phyloP scores from a whole-genome alignment of 306 rosid genomes.

The barrel medic (Medicago truncatula) region DNA sequence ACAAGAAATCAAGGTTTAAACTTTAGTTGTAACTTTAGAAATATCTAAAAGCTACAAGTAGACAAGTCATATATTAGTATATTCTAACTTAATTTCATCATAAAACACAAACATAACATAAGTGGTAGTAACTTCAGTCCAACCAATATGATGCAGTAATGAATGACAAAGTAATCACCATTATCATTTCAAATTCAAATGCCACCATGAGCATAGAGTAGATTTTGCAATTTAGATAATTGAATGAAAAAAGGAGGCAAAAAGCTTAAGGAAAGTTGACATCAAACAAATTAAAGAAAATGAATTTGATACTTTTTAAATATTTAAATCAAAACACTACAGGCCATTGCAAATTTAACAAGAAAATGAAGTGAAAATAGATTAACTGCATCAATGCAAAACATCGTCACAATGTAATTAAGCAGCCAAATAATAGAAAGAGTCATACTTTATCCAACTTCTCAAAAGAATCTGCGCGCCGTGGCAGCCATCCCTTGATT shows the following conservation, averaged over 20 bases:
- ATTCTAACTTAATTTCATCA: neutral
- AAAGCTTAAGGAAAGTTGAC: slow-evolving; percentile 5
- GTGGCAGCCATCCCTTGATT: slow-evolving; percentile 92
- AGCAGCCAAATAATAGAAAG: slow-evolving; percentile 38
- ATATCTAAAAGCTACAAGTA: slow-evolving; percentile 2
- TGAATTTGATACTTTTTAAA: neutral
- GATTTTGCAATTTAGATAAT: neutral
- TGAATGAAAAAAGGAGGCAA: neutral
- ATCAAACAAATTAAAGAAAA: neutral
- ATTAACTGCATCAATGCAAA: slow-evolving; percentile 31
- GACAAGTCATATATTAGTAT: neutral
- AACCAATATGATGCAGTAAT: too few species aligned
- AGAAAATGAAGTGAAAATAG: neutral
- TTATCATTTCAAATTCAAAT: slow-evolving; percentile 18
- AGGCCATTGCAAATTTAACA: slow-evolving; percentile 13
- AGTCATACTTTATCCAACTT: slow-evolving; percentile 88
- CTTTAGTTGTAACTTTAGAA: neutral
- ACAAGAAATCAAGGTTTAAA: neutral
- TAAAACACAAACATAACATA: too few species aligned
- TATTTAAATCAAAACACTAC: slow-evolving; percentile 29
- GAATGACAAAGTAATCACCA: neutral
- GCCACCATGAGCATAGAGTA: neutral
- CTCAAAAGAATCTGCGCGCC: slow-evolving; percentile 97
- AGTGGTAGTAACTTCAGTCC: too few species aligned
- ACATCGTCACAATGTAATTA: slow-evolving; percentile 30